These are phyloP conservation scores for Trichoderma asperellum DNA, from an alignment of 2,329 filamentous ascomycete species.

Conservation along the genomic window DNA sequence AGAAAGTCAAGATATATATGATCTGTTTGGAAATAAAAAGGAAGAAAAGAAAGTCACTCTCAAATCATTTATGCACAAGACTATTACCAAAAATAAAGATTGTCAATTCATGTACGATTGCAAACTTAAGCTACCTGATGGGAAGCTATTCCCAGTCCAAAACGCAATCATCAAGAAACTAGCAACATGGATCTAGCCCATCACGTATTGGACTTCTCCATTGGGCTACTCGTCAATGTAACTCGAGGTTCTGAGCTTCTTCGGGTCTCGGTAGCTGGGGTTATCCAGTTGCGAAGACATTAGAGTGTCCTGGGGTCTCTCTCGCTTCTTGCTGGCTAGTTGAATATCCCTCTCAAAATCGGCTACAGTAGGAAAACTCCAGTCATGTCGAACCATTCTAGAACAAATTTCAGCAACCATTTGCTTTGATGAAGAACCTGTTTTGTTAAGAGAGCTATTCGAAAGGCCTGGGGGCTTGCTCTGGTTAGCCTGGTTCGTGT, in stretches of 20 bases:
- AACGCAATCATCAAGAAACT: background rate
- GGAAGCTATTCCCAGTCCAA: background rate
- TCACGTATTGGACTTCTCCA: background rate
- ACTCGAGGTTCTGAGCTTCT: slow-evolving; percentile 19
- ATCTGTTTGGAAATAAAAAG: slow-evolving; percentile 20
- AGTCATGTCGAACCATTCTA: slow-evolving; percentile 32
- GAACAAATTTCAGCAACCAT: slow-evolving; percentile 39
- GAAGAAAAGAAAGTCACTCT: slow-evolving; percentile 13
- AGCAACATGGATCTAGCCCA: too few relatives aligned
- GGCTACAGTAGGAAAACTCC: slow-evolving; percentile 35
- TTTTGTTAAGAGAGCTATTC: slow-evolving; percentile 22
- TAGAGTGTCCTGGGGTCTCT: background rate
- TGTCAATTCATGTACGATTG: slow-evolving; percentile 1
- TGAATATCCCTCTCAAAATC: slow-evolving; percentile 36
- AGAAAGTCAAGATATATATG: slow-evolving; percentile 11
- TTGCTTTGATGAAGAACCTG: slow-evolving; percentile 28
- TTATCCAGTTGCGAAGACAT: background rate
- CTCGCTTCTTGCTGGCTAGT: background rate
- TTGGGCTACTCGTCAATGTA: background rate
- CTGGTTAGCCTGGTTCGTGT: slow-evolving; percentile 29
- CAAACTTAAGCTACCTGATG: slow-evolving; percentile 4
- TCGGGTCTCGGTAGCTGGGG: slow-evolving; percentile 13
- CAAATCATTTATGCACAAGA: background rate
- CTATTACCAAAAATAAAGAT: too few relatives aligned
- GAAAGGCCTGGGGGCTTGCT: slow-evolving; percentile 36